Evolutionary conservation across 208 protist genomes (phyloP).

Genomic region (Phytomonas sp.): DNA sequence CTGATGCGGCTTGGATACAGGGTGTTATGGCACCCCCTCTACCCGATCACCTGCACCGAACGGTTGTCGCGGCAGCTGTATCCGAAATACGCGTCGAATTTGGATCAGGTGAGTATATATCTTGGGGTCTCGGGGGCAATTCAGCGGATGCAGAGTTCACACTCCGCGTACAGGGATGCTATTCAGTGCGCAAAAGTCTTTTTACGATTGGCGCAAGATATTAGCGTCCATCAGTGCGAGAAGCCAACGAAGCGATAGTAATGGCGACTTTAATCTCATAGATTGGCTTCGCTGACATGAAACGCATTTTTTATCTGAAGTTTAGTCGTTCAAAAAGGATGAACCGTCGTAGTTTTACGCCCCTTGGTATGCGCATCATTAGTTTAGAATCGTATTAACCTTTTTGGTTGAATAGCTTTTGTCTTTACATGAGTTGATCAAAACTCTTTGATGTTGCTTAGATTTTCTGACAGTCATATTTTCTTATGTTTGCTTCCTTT

Average conservation of each 20-base stretch:
- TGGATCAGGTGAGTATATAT: constrained; percentile 35
- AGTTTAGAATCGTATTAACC: background rate
- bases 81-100: constrained; percentile 26
- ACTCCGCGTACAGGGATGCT: constrained; percentile 48
- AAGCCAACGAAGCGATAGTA: background rate
- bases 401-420: background rate
- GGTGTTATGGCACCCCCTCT: constrained; percentile 34
- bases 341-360: background rate
- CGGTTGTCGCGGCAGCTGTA: constrained; percentile 33
- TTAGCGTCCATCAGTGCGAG: background rate
- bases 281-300: background rate
- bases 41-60: constrained; percentile 43
- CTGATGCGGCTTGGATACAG: constrained; percentile 25
- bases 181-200: constrained; percentile 46
- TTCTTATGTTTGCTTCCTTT: constrained; percentile 5
- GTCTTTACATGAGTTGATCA: background rate
- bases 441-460: background rate
- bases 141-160: constrained; percentile 18
- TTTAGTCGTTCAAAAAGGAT: background rate
- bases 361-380: background rate
- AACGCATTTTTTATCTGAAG: background rate
- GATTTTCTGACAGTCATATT: constrained; percentile 5
- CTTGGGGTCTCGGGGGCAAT: constrained; percentile 20
- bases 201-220: constrained; percentile 13
- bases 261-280: background rate